Evolutionary conservation across 192 early-diverging fungal genomes (phyloP), one percentile per base, ranked within the genome.

Genomic region (Podila clonocystis): DNA sequence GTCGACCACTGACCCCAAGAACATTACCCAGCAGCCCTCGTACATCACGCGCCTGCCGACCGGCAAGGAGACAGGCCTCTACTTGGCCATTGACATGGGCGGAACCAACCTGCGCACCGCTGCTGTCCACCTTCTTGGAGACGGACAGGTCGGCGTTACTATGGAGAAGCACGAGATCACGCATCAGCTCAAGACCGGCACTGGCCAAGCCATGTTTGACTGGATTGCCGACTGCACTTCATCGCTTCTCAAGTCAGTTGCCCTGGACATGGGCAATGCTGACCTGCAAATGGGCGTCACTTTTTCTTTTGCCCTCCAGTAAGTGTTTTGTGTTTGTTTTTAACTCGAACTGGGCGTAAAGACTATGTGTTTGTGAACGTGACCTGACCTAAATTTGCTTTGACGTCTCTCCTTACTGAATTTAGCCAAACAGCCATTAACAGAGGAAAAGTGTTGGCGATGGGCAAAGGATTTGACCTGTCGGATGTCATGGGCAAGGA

Each of bases 71-170:
- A 88, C 83, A 24, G 97, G 97, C 26, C 87, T 89, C 36, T 95
- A 88, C 86, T 82, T 95, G 63, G 94, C 97, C 9, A 83, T 97
- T 38, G 97, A 98, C 68, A 77, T 98, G 52, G 96, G 97, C 57
- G 97, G 96, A 9, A 95, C 95, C 36, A 96, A 97, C 86, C 86
- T 98, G 69, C 92, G 96, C 45, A 91, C 96, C 30, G 89, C 94
- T 71, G 85, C 87, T 58, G 93, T 96, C 13, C 87, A 86, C n/a
- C 89, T 98, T 34, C 80, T 92, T 63, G 95, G 95, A 49, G 68
- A 87, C 58, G 94, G 95, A 50, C 82, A 85, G 48, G 86, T 87
- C 22, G 82, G 85, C 15, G 83, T 90, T 20, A 61, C 59, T 20
- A 33, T 61, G 59, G 91, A 95, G 49, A 67, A 68, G 19, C 36